Conservation (phyloP, 163 green algal genomes). For the Scenedesmus sp. region DNA sequence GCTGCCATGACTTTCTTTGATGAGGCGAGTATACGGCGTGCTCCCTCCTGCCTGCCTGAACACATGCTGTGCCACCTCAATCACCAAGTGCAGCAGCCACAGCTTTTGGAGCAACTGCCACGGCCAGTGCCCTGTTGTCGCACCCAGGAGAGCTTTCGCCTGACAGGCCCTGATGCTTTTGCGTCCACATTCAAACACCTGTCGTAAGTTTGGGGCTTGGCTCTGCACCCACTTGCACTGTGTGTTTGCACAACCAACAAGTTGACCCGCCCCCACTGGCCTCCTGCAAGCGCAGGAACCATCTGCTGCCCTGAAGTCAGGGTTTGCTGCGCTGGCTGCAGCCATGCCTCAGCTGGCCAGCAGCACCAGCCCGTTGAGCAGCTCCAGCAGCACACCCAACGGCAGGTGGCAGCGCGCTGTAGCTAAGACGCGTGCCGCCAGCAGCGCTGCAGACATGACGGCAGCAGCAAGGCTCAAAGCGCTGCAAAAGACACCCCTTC, state of each 20-base stretch:
- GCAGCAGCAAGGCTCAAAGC: background rate
- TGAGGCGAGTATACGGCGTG: background rate
- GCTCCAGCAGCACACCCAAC: background rate
- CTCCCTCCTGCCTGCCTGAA: background rate
- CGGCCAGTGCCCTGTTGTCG: background rate
- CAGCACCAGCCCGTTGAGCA: background rate
- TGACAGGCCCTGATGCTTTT: too few relatives aligned
- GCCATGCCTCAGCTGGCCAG: background rate
- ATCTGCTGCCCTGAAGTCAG: background rate
- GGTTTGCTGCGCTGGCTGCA: constrained; percentile 20
- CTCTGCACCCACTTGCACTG: background rate
- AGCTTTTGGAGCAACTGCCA: background rate
- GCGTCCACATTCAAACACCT: too few relatives aligned
- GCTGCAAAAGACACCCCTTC: constrained; percentile 10
- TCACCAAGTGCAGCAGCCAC: background rate
- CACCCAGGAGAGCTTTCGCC: too few relatives aligned
- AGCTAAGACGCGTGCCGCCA: background rate
- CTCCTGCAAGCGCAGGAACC: background rate
- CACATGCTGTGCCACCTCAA: background rate
- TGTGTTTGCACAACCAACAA: background rate
- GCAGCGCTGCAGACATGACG: background rate
- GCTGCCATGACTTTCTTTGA: background rate
- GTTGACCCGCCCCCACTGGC: background rate
- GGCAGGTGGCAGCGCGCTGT: background rate
- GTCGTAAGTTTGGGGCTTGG: background rate